Conservation (phyloP, 1,139 yeast species). For the Candida sp. region DNA sequence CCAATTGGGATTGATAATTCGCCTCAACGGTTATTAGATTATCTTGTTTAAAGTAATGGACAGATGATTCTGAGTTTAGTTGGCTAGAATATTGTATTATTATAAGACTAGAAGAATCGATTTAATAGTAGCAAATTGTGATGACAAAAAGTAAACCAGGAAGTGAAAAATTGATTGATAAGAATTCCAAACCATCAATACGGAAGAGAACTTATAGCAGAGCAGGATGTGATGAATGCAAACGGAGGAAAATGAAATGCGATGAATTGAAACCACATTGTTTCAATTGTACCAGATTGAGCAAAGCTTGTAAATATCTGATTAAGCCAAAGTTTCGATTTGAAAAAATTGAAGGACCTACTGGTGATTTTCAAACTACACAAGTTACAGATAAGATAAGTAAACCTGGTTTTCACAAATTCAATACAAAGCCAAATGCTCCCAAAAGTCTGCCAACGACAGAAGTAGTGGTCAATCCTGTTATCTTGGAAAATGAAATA, state of each 20-base stretch:
- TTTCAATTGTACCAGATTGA: conserved; percentile 44
- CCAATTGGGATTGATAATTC: too few species aligned
- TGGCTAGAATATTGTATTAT: not conserved
- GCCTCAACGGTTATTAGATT: too few species aligned
- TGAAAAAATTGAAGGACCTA: conserved; percentile 8
- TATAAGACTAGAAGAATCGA: too few species aligned
- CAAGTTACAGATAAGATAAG: not conserved
- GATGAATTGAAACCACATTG: conserved; percentile 29
- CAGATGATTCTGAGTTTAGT: not conserved
- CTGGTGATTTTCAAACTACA: not conserved
- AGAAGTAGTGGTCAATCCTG: not conserved
- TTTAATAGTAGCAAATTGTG: too few species aligned
- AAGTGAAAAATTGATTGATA: not conserved
- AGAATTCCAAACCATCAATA: conserved; percentile 2
- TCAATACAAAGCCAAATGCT: not conserved
- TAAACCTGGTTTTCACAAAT: conserved; percentile 1
- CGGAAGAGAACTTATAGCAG: conserved; percentile 53
- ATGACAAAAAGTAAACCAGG: not conserved
- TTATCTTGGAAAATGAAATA: not conserved
- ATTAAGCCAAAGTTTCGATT: conserved; percentile 26
- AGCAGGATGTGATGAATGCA: conserved; percentile 64
- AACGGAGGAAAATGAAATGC: conserved; percentile 57
- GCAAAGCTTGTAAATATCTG: conserved; percentile 46
- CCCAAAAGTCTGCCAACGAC: not conserved
- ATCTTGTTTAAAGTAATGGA: not conserved